Evolutionary conservation across 345 rosid species (phyloP).

Genomic region (thale cress (Arabidopsis thaliana)): TAIR10.1 NC_003076.8:2979501-2980000

Average conservation of each 20-base stretch:
- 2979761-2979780: constrained; percentile 44
- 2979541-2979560: background rate
- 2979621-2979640: constrained; percentile 17
- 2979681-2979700: background rate
- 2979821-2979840: constrained; percentile 38
- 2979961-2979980: constrained; percentile 38
- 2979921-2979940: constrained; percentile 28
- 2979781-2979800: constrained; percentile 39
- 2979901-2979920: background rate
- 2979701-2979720: constrained; percentile 3
- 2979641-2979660: background rate
- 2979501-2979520: background rate
- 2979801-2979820: constrained; percentile 38
- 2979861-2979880: background rate
- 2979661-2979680: background rate
- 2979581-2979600: constrained; percentile 2
- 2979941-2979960: constrained; percentile 39
- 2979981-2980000: constrained; percentile 34
- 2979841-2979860: constrained; percentile 32
- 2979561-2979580: background rate
- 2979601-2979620: background rate
- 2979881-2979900: background rate
- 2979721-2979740: background rate
- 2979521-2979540: background rate
- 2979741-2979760: constrained; percentile 15